Conservation (phyloP, 2,329 filamentous ascomycete species). For the Epichloe sp. region DNA sequence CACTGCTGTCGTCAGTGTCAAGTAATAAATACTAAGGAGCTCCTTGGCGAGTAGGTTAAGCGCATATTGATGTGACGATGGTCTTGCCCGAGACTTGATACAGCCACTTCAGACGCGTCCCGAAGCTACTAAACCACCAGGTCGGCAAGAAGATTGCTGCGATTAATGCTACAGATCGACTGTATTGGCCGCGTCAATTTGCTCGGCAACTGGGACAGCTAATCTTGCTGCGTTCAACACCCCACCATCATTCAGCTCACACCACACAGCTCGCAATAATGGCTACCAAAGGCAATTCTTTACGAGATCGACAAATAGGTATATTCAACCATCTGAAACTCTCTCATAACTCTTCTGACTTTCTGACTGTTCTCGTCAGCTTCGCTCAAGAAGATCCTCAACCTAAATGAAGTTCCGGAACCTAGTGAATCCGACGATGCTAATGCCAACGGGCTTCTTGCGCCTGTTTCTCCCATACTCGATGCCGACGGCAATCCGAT, state of each 20-base stretch:
- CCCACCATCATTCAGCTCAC: neutral
- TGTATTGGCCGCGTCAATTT: neutral
- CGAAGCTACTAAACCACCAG: neutral
- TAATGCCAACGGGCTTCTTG: slow-evolving; percentile 48
- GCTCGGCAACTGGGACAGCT: neutral
- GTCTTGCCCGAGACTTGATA: neutral
- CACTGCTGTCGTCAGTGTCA: slow-evolving; percentile 2
- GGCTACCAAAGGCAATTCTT: slow-evolving; percentile 31
- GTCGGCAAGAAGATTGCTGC: neutral
- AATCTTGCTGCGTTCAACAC: neutral
- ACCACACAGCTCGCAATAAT: slow-evolving; percentile 18
- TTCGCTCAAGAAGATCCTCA: slow-evolving; percentile 89
- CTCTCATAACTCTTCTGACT: neutral
- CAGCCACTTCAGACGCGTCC: neutral
- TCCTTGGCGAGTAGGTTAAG: neutral
- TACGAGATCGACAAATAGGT: slow-evolving; percentile 40
- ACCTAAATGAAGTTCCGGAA: slow-evolving; percentile 67
- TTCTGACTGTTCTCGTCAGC: slow-evolving; percentile 33
- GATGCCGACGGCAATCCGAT: slow-evolving; percentile 83
- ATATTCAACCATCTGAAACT: slow-evolving; percentile 5
- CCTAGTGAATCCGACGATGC: slow-evolving; percentile 49
- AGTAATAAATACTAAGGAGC: neutral
- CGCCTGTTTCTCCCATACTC: slow-evolving; percentile 64
- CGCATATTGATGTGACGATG: neutral
- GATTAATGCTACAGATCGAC: neutral